These are phyloP conservation scores for Canavalia gladiata DNA, from an alignment of 306 rosid genomes.

Conservation along the genomic window DNA sequence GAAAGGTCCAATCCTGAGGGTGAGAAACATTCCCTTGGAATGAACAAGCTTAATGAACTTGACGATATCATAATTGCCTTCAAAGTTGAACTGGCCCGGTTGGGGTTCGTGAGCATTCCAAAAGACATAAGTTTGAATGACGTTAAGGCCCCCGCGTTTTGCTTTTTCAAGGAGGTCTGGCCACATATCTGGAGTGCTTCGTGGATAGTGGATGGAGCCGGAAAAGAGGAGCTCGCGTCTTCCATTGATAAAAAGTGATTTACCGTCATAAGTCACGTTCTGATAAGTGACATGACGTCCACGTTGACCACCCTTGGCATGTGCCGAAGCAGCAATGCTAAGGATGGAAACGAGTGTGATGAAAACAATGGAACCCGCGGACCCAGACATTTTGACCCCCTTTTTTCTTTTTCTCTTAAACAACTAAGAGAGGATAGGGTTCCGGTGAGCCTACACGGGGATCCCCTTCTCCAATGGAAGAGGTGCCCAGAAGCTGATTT, in stretches of 20 bases:
- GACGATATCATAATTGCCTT: slow-evolving; percentile 75
- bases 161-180: slow-evolving; percentile 71
- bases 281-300: background rate
- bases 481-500: slow-evolving; percentile 44
- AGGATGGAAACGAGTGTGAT: slow-evolving; percentile 43
- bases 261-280: slow-evolving; percentile 66
- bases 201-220: slow-evolving; percentile 88
- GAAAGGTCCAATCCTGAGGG: slow-evolving; percentile 89
- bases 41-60: slow-evolving; percentile 69
- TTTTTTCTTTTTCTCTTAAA: too few relatives aligned
- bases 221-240: slow-evolving; percentile 76
- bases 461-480: slow-evolving; percentile 38
- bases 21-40: slow-evolving; percentile 66
- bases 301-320: background rate
- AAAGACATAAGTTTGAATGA: slow-evolving; percentile 89
- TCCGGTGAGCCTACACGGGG: slow-evolving; percentile 15
- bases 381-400: too few relatives aligned
- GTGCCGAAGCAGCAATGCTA: background rate
- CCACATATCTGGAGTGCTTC: slow-evolving; percentile 89
- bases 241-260: slow-evolving; percentile 60
- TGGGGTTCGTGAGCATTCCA: slow-evolving; percentile 90
- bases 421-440: too few relatives aligned
- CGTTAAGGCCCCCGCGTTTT: slow-evolving; percentile 81
- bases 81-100: slow-evolving; percentile 71
- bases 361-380: background rate